Conservation (phyloP, 2,329 filamentous ascomycete species). For the Colletotrichum gigasporum region DNA sequence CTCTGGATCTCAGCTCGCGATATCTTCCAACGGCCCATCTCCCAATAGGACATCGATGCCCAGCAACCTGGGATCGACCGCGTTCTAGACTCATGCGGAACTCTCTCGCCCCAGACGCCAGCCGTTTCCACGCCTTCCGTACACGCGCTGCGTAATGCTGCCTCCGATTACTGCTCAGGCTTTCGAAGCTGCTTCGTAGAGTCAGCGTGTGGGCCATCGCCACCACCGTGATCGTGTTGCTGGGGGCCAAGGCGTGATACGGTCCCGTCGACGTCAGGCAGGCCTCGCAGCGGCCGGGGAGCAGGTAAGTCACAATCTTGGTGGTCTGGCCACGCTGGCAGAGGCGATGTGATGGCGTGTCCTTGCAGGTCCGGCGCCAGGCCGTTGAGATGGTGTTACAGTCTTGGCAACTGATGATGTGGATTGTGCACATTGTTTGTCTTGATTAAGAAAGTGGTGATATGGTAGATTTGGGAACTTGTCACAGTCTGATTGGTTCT, state of each 20-base stretch:
- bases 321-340: not conserved
- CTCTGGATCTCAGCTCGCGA: not conserved
- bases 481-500: too few relatives aligned
- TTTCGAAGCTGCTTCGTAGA: not conserved
- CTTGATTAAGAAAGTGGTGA: too few relatives aligned
- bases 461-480: too few relatives aligned
- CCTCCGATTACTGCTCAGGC: not conserved
- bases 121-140: not conserved
- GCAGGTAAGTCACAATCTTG: not conserved
- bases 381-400: not conserved
- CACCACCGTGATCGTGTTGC: not conserved
- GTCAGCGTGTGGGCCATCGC: not conserved
- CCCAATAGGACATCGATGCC: not conserved
- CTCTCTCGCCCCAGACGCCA: not conserved
- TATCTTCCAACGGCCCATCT: not conserved
- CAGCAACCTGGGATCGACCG: not conserved
- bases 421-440: slow-evolving; percentile 19
- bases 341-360: not conserved
- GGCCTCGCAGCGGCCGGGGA: not conserved
- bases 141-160: not conserved
- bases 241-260: not conserved
- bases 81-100: not conserved
- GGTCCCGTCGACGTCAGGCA: not conserved
- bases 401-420: not conserved
- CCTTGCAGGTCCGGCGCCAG: not conserved